Conservation (phyloP, 2,329 filamentous ascomycete species). For the Rasamsonia emersonii region DNA sequence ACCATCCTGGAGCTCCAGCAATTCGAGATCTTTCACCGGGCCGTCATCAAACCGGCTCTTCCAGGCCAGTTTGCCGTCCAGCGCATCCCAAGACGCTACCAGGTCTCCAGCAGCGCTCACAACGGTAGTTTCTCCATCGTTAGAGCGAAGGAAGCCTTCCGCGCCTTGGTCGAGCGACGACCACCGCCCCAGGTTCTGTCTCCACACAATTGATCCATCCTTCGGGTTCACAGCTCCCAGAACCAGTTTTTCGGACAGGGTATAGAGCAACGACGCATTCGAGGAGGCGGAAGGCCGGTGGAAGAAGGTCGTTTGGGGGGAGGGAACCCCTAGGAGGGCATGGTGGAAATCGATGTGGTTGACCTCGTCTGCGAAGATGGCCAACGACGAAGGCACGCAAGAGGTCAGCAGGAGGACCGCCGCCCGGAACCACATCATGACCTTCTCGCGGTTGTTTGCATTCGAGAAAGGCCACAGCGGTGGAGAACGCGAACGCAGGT, state of each 20-base stretch:
- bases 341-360: slow-evolving; percentile 90
- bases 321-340: slow-evolving; percentile 75
- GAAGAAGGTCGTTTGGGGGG: slow-evolving; percentile 83
- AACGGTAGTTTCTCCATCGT: slow-evolving; percentile 69
- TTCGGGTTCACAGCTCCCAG: slow-evolving; percentile 84
- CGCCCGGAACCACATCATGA: slow-evolving; percentile 34
- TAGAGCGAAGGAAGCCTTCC: slow-evolving; percentile 52
- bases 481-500: not conserved
- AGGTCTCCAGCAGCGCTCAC: slow-evolving; percentile 62
- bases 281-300: slow-evolving; percentile 74
- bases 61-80: slow-evolving; percentile 74
- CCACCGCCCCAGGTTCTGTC: slow-evolving; percentile 59
- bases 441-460: slow-evolving; percentile 20
- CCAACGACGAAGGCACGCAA: slow-evolving; percentile 46
- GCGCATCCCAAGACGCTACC: slow-evolving; percentile 74
- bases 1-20: slow-evolving; percentile 60
- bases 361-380: slow-evolving; percentile 85
- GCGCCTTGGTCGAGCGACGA: slow-evolving; percentile 10
- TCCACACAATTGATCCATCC: slow-evolving; percentile 77
- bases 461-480: slow-evolving; percentile 15
- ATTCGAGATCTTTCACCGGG: slow-evolving; percentile 50
- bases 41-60: slow-evolving; percentile 50
- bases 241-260: slow-evolving; percentile 73
- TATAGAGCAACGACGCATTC: slow-evolving; percentile 84
- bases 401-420: slow-evolving; percentile 30